These are phyloP conservation scores for Irpex rosettiformis DNA, from an alignment of 1,284 basidiomycete species.

Conservation along the genomic window DNA sequence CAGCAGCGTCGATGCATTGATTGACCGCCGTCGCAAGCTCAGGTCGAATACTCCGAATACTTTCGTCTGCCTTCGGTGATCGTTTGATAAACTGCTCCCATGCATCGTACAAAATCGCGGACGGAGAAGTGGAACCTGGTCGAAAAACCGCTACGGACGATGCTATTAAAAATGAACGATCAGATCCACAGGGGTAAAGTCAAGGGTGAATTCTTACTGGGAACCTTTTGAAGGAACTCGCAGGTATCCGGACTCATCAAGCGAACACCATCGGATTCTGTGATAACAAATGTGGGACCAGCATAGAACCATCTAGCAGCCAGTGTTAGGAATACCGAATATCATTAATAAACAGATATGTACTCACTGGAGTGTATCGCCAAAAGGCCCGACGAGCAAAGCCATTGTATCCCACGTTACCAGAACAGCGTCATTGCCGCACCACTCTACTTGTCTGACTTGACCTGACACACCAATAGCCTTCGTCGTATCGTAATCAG, in stretches of 20 bases:
- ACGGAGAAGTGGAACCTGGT: slow-evolving; percentile 89
- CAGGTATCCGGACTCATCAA: slow-evolving; percentile 77
- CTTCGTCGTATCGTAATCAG: slow-evolving; percentile 74
- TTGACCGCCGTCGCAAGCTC: slow-evolving; percentile 89
- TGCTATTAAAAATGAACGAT: slow-evolving; percentile 34
- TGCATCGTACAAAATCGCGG: slow-evolving; percentile 91
- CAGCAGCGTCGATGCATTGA: slow-evolving; percentile 91
- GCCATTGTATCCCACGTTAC: slow-evolving; percentile 82
- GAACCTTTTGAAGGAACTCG: slow-evolving; percentile 93
- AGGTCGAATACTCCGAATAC: slow-evolving; percentile 82
- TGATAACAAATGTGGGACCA: slow-evolving; percentile 74
- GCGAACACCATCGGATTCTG: slow-evolving; percentile 87
- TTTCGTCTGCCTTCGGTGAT: slow-evolving; percentile 91
- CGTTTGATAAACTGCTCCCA: slow-evolving; percentile 84
- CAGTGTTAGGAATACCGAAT: background rate
- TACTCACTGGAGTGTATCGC: slow-evolving; percentile 80
- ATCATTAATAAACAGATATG: background rate
- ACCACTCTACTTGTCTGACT: slow-evolving; percentile 85
- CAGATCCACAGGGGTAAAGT: slow-evolving; percentile 13
- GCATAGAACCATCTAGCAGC: slow-evolving; percentile 40
- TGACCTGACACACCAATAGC: slow-evolving; percentile 49
- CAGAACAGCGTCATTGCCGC: slow-evolving; percentile 92
- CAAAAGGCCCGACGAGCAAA: slow-evolving; percentile 88
- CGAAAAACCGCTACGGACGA: slow-evolving; percentile 82
- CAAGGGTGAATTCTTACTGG: slow-evolving; percentile 44